Conservation (phyloP, 2,329 filamentous ascomycete species). For the Myriosclerotinia curreyana region DNA sequence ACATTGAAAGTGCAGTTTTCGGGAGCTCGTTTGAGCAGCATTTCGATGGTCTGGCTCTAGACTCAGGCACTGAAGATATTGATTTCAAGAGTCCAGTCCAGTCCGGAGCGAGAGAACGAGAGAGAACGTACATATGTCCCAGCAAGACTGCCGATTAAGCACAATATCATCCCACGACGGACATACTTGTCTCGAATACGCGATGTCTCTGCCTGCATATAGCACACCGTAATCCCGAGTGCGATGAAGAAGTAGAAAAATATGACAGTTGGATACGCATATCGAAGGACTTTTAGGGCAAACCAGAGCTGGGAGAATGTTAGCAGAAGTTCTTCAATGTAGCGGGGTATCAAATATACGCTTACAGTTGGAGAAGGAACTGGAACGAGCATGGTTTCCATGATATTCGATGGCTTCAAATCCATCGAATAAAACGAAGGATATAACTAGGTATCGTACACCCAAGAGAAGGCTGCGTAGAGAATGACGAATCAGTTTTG, state of each 20-base stretch:
- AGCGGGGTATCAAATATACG: neutral
- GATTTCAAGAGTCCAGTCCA: too few relatives aligned
- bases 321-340: neutral
- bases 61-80: too few relatives aligned
- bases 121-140: slow-evolving; percentile 43
- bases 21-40: too few relatives aligned
- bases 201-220: slow-evolving; percentile 48
- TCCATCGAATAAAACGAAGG: neutral
- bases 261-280: slow-evolving; percentile 55
- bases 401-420: neutral
- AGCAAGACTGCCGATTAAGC: slow-evolving; percentile 40
- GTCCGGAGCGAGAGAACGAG: slow-evolving; percentile 24
- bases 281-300: slow-evolving; percentile 46
- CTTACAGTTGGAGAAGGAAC: slow-evolving; percentile 9
- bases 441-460: neutral
- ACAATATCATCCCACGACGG: slow-evolving; percentile 46
- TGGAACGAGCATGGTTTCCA: slow-evolving; percentile 5
- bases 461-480: neutral
- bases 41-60: too few relatives aligned
- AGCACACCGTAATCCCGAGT: slow-evolving; percentile 51
- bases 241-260: slow-evolving; percentile 57
- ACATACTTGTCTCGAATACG: slow-evolving; percentile 41
- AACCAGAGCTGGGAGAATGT: slow-evolving; percentile 25
- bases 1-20: too few relatives aligned
- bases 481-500: slow-evolving; percentile 4